Base-by-base conservation (phyloP, 805 yeast species). In the Sugiyamaella marilandica region DNA sequence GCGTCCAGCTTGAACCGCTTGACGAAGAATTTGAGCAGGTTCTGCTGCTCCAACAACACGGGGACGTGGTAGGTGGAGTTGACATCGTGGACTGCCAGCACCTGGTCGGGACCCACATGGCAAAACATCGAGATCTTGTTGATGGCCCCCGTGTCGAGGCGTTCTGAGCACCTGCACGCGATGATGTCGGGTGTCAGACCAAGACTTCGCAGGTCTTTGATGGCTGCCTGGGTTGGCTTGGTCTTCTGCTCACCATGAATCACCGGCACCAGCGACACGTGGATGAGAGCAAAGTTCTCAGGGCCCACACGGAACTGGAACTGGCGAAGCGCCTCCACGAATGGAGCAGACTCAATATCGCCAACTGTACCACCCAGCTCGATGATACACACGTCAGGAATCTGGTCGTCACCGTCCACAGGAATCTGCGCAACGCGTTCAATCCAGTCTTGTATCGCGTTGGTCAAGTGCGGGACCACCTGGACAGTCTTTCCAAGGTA, bases 281-380 rank as follows among this genome's bases (percentile, higher is more conserved):
- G 99, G 64, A 92, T 88, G 68, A 94, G 78, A 16, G 97, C 95
- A 73, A 94, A 94, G 74, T 88, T 94, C 60, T 89, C 96, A 53
- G 77, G 74, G 16, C 98, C 98, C 56, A 92, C 98, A 68, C 96
- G 83, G 75, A 94, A 94, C 77, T 94, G 99, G 75, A 94, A 94
- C 74, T 94, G 99, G 78, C 99, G 87, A 59, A 94, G 81, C 24
- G 99, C 99, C 76, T 94, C 99, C 52, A 94, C 97, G 62, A 94
- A 94, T 26, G 99, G 99, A 50, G 98, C 99, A 67, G 92, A 83
- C 76, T 94, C 99, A 65, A 94, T 94, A 70, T 94, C 99, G 68
- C 99, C 99, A 55, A 94, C 99, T 31, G 99, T 94, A 70, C 99
- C 99, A 70, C 99, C 99, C 55, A 94, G 80, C 75, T 92, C 99